Base-by-base conservation (phyloP, 2,329 filamentous ascomycete species). In the Colletotrichum sp. region DNA sequence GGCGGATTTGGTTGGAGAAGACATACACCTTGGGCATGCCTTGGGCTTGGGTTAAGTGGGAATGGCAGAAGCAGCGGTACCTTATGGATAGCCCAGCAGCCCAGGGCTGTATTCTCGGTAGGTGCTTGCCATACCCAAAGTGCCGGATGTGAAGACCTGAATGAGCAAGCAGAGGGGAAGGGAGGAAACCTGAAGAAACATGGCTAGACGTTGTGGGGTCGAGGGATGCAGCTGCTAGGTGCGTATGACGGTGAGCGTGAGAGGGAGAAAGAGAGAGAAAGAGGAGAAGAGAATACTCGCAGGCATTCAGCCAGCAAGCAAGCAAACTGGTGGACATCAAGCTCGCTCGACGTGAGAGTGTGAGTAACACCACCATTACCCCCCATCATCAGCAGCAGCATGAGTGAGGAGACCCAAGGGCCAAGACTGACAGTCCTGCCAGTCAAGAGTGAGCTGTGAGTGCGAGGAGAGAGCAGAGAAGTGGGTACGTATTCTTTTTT, bases 11-110 rank as follows among this genome's bases (percentile, higher is more conserved):
- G 71, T 71, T 71, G 32, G 66, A 60, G 68, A 60, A 44, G 68
- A 63, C 30, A 39, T 24, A 36, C 4, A 62, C 34, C 30, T 75
- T 59, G 52, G 72, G 72, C 68, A 60, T 69, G 52, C 34, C 60
- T 39, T 34, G 72, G 60, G 63, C 32, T 67, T 60, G 49, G 52
- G 63, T 49, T 6, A 26, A 62, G 28, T 63, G 57, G 68, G 15
- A 75, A 57, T 55, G n/a, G 32, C 5, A 18, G 69, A 75, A 57
- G 72, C 72, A 68, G 72, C 52, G 63, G 49, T 68, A 76, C 73
- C 69, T 72, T 28, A 72, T 24, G 18, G 49, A 32, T 36, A 62
- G 36, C 39, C 39, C 39, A n/a, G 39, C 39, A 44, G 39, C 39
- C 39, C 39, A 44, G 39, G 39, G 39, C 39, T 44, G 18, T 44